These are phyloP conservation scores for Pleurotus sapidus DNA, from an alignment of 768 basidiomycete genomes.

Conservation along the genomic window DNA sequence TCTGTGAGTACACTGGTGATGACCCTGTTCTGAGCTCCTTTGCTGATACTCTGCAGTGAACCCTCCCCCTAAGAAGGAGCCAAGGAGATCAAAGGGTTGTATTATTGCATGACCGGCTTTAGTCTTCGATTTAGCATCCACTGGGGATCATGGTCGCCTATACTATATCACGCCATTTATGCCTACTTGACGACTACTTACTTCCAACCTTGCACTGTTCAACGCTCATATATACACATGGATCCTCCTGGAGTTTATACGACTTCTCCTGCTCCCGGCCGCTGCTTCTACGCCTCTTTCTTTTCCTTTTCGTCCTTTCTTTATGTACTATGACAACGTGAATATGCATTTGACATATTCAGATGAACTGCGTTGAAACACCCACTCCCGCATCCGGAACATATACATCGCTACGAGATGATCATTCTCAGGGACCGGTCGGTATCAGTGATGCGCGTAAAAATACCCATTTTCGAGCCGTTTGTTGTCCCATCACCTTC, in stretches of 20 bases:
- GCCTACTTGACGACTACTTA: conserved; percentile 55
- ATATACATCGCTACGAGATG: not conserved
- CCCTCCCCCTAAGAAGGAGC: conserved; percentile 63
- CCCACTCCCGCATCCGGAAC: not conserved
- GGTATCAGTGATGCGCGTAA: not conserved
- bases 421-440: not conserved
- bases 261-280: not conserved
- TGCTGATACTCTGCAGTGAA: conserved; percentile 50
- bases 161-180: conserved; percentile 67
- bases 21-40: not conserved
- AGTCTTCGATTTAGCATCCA: conserved; percentile 15
- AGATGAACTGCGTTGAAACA: conserved; percentile 8
- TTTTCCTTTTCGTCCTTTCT: not conserved
- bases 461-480: not conserved
- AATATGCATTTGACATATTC: conserved; percentile 6
- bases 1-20: conserved; percentile 58
- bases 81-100: conserved; percentile 49
- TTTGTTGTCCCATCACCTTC: conserved; percentile 4
- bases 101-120: conserved; percentile 63
- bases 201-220: not conserved
- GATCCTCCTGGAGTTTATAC: conserved; percentile 7
- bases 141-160: conserved; percentile 28
- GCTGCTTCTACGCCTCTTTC: not conserved
- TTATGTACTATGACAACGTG: not conserved
- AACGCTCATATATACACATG: conserved; percentile 14